These are phyloP conservation scores for Hymenoscyphus fructigenus DNA, from an alignment of 2,329 filamentous ascomycete species.

Conservation along the genomic window DNA sequence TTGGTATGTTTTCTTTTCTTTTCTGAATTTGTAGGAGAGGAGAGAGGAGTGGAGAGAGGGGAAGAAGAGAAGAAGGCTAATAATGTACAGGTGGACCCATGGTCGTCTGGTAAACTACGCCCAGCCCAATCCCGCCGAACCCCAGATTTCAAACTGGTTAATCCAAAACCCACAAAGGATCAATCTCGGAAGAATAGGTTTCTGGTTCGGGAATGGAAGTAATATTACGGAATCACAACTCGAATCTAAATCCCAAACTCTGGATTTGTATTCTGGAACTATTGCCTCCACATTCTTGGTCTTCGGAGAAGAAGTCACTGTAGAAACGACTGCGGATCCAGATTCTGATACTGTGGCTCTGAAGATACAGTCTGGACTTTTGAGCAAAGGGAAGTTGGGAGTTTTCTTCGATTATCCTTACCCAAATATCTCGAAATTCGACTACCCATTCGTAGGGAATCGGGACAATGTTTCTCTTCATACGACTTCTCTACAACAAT, in stretches of 20 bases:
- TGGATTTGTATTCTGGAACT: constrained; percentile 41
- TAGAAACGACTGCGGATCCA: constrained; percentile 42
- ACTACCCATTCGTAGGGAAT: constrained; percentile 44
- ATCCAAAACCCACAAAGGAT: constrained; percentile 49
- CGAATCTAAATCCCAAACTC: constrained; percentile 36
- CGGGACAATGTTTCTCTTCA: constrained; percentile 42
- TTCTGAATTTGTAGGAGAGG: background rate
- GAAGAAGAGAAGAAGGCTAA: constrained; percentile 6
- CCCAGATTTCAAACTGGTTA: constrained; percentile 48
- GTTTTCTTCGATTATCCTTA: constrained; percentile 47
- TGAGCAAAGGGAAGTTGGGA: constrained; percentile 37
- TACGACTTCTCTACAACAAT: constrained; percentile 34
- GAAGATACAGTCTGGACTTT: constrained; percentile 39
- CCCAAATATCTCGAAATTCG: constrained; percentile 44
- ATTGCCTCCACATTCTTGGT: constrained; percentile 42
- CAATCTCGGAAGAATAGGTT: constrained; percentile 45
- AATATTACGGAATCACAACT: constrained; percentile 37
- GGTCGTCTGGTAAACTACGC: constrained; percentile 44
- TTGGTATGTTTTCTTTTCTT: constrained; percentile 32
- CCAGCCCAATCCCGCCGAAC: constrained; percentile 42
- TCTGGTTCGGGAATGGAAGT: constrained; percentile 35
- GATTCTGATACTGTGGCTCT: constrained; percentile 41
- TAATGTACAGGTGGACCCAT: constrained; percentile 40
- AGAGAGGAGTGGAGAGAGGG: background rate
- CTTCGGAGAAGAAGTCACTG: constrained; percentile 35